A percentile compares a stretch with the other conserved stretches of the same genome.
Conservation (phyloP, 768 basidiomycete species). For the Russula olivacea region DNA sequence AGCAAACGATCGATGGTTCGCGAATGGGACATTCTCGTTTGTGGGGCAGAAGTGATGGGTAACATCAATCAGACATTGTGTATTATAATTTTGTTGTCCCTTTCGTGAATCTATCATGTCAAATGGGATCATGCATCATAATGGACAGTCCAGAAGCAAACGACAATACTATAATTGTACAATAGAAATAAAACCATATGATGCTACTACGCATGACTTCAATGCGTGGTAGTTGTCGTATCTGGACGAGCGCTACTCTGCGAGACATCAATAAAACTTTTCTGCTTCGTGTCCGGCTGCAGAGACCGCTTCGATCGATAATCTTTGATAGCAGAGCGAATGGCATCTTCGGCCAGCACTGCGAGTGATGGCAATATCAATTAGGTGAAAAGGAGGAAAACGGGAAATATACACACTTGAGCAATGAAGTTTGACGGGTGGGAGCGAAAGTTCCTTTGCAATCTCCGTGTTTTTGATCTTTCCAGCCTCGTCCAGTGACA, state of each 20-base stretch:
- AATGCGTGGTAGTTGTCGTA: constrained; percentile 48
- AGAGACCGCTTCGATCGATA: constrained; percentile 79
- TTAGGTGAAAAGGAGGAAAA: background rate
- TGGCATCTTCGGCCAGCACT: constrained; percentile 98
- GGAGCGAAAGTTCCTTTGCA: constrained; percentile 91
- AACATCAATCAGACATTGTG: background rate
- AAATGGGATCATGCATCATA: background rate
- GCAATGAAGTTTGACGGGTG: constrained; percentile 94
- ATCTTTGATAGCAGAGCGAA: constrained; percentile 95
- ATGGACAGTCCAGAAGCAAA: background rate
- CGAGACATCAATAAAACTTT: constrained; percentile 66
- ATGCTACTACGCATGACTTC: constrained; percentile 34
- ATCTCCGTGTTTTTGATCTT: constrained; percentile 99
- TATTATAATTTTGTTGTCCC: constrained; percentile 1
- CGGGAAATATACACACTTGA: constrained; percentile 56
- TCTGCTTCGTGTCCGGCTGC: constrained; percentile 44
- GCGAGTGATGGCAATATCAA: constrained; percentile 17
- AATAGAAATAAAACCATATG: constrained; percentile 7
- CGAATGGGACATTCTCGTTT: constrained; percentile 77
- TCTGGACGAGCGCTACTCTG: constrained; percentile 50
- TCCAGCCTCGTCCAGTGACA: constrained; percentile 89
- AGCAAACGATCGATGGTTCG: constrained; percentile 97
- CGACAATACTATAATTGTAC: constrained; percentile 13
- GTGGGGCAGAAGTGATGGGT: constrained; percentile 45
- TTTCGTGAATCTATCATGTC: background rate